Evolutionary conservation across 257 asterid genomes (phyloP).

Genomic region (Anisodus acutangulus): DNA sequence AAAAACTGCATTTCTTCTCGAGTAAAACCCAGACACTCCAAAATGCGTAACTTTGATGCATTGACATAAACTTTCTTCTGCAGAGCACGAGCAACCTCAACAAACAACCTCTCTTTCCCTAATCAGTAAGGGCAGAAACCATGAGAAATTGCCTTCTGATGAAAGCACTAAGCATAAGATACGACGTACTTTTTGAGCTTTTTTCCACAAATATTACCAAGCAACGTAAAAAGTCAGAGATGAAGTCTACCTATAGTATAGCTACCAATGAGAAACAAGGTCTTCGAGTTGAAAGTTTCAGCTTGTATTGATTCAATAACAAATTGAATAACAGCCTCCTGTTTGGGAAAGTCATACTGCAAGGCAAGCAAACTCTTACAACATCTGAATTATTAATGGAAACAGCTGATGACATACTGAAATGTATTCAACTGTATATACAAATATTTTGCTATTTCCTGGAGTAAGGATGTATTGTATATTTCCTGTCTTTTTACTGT

Average conservation of each 20-base stretch:
- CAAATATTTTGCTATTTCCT: neutral
- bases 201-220: neutral
- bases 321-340: conserved; percentile 84
- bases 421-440: neutral
- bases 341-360: conserved; percentile 97
- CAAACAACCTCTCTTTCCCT: conserved; percentile 89
- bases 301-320: conserved; percentile 97
- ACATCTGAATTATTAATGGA: neutral
- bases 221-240: conserved; percentile 4
- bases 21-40: conserved; percentile 74
- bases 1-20: conserved; percentile 85
- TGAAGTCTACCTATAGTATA: conserved; percentile 78
- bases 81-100: conserved; percentile 87
- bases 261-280: conserved; percentile 93
- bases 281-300: conserved; percentile 85
- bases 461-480: neutral
- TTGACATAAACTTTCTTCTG: conserved; percentile 76
- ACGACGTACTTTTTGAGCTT: neutral
- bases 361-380: conserved; percentile 29
- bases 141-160: neutral
- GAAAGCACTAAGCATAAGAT: neutral
- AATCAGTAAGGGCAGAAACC: conserved; percentile 20
- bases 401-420: conserved; percentile 7
- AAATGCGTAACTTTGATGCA: conserved; percentile 76
- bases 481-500: neutral